Percentiles rank a stretch among this genome's conserved stretches.
These are phyloP conservation scores for Trifolium pratense DNA, from an alignment of 306 rosid species.

Conservation along the genomic window DNA sequence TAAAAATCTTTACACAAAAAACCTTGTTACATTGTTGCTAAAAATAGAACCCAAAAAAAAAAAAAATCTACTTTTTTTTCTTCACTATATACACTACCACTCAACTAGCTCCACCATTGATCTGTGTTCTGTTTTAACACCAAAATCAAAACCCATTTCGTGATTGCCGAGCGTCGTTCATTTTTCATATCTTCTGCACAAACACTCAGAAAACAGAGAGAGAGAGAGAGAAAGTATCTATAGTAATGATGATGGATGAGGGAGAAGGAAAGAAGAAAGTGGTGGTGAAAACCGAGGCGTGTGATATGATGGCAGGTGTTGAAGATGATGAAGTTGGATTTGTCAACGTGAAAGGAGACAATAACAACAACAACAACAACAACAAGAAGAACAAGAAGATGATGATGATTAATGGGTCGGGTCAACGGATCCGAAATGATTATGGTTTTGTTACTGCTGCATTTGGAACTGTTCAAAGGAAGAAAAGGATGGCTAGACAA, in stretches of 20 bases:
- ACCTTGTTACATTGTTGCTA: constrained; percentile 46
- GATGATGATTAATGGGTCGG: constrained; percentile 46
- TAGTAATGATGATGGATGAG: constrained; percentile 63
- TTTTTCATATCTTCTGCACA: background rate
- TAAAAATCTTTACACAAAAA: constrained; percentile 43
- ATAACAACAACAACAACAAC: background rate
- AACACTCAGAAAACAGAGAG: background rate
- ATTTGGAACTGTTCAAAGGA: constrained; percentile 60
- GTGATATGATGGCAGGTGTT: constrained; percentile 66
- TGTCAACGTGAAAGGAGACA: constrained; percentile 54
- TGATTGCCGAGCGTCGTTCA: constrained; percentile 77
- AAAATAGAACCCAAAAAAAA: constrained; percentile 48
- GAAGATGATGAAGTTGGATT: constrained; percentile 45
- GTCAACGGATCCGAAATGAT: constrained; percentile 31
- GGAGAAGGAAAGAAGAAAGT: constrained; percentile 35
- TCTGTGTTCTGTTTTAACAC: constrained; percentile 50
- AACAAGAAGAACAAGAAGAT: background rate
- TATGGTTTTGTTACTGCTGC: constrained; percentile 43
- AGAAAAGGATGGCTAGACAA: constrained; percentile 75
- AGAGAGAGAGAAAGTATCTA: background rate
- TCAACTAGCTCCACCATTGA: constrained; percentile 37
- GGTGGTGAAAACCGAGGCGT: constrained; percentile 65
- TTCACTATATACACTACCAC: background rate
- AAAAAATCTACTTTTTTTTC: background rate
- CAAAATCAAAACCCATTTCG: constrained; percentile 67